phyloP scores from a whole-genome alignment of 2,329 filamentous ascomycete species.

The Didymella glomerata region DNA sequence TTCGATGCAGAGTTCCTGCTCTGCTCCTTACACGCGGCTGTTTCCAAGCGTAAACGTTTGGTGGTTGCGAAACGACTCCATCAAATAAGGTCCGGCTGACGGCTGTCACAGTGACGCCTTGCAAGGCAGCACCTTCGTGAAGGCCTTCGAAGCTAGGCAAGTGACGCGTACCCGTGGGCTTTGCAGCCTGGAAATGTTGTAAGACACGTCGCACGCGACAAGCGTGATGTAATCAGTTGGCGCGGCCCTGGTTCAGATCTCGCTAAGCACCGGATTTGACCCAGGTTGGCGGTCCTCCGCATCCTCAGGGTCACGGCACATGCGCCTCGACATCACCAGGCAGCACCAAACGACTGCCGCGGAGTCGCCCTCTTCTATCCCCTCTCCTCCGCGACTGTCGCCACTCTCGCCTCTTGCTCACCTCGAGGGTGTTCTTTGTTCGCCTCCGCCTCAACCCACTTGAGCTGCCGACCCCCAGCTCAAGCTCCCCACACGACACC shows the following conservation, averaged over 20 bases:
- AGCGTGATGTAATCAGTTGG: constrained; percentile 31
- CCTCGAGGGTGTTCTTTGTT: not conserved
- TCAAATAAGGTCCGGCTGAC: not conserved
- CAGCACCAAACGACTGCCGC: constrained; percentile 16
- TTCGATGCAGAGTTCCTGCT: not conserved
- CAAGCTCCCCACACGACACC: constrained; percentile 17
- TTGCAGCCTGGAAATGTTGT: not conserved
- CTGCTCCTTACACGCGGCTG: not conserved
- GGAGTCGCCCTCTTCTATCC: not conserved
- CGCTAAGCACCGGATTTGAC: constrained; percentile 32
- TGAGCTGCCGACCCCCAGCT: constrained; percentile 6
- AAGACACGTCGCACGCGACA: constrained; percentile 18
- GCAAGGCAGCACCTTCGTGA: not conserved
- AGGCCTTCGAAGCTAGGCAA: not conserved
- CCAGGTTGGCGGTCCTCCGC: constrained; percentile 18
- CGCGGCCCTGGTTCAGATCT: constrained; percentile 26
- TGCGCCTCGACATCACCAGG: constrained; percentile 22
- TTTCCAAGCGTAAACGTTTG: not conserved
- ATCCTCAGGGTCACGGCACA: constrained; percentile 15
- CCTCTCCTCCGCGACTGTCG: not conserved
- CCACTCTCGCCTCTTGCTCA: not conserved
- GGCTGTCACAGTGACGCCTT: constrained; percentile 1
- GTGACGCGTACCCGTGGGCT: constrained; percentile 42
- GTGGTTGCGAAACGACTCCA: not conserved
- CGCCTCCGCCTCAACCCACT: not conserved